Conservation (phyloP, 2,329 filamentous ascomycete genomes). For the Colletotrichum acutatum region DNA sequence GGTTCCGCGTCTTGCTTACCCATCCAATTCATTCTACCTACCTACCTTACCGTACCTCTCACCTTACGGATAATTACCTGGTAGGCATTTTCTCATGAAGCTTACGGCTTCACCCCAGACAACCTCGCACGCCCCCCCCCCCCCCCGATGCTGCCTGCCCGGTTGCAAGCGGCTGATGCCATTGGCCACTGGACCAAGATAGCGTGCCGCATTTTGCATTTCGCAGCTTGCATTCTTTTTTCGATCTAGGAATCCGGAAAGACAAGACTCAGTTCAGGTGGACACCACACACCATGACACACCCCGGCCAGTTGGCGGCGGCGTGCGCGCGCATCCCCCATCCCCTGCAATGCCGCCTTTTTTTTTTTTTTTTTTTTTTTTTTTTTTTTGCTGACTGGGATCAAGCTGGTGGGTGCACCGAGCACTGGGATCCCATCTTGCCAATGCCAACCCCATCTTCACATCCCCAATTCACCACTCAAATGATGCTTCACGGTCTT, state of each 20-base stretch:
- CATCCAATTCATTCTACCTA: neutral
- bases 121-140: neutral
- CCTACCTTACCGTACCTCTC: too few species aligned
- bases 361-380: too few species aligned
- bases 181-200: slow-evolving; percentile 14
- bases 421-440: neutral
- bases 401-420: neutral
- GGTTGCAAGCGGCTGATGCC: neutral
- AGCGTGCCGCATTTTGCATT: slow-evolving; percentile 12
- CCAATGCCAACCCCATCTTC: neutral
- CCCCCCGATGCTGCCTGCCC: neutral
- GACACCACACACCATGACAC: neutral
- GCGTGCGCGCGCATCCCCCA: neutral
- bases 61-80: too few species aligned
- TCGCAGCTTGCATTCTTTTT: neutral
- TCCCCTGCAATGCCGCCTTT: neutral
- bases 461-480: neutral
- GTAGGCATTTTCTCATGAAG: neutral
- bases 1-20: neutral
- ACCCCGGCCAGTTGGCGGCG: neutral
- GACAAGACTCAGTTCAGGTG: neutral
- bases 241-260: neutral
- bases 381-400: neutral
- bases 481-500: neutral
- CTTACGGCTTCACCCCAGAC: neutral